Conservation (phyloP, 1,284 basidiomycete genomes). For the Tranzscheliella williamsii region DNA sequence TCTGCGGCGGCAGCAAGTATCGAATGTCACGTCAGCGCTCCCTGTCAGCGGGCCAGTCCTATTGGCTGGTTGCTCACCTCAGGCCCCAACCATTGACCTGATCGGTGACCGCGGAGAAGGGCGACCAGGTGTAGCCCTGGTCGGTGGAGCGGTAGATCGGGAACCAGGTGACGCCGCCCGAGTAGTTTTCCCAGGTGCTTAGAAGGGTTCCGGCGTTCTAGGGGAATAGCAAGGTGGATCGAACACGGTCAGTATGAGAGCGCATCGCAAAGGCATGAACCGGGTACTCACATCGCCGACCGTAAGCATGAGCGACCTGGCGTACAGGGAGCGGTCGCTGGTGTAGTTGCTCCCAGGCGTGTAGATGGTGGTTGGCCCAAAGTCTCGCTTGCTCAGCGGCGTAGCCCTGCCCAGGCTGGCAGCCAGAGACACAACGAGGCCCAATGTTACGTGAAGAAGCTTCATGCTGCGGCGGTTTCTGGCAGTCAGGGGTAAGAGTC, state of each 20-base stretch:
- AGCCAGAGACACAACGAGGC: constrained; percentile 4
- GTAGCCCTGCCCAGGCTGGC: constrained; percentile 4
- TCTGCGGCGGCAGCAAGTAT: no score
- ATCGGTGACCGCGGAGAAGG: constrained; percentile 14
- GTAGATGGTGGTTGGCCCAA: constrained; percentile 25
- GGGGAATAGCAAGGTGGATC: no score
- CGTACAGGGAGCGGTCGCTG: constrained; percentile 21
- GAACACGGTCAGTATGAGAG: neutral
- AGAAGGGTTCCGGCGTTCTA: constrained; percentile 25
- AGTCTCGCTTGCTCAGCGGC: constrained; percentile 18
- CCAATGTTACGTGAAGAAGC: constrained; percentile 5
- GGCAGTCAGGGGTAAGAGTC: no score
- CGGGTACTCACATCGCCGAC: constrained; percentile 19
- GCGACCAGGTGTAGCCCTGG: constrained; percentile 25
- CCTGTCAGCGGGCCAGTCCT: no score
- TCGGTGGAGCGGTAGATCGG: constrained; percentile 34
- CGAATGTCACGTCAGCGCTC: no score
- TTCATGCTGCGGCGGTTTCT: no score
- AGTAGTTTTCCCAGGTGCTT: constrained; percentile 28
- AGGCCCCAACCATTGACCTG: constrained; percentile 58
- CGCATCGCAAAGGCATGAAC: neutral
- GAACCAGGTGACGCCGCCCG: constrained; percentile 16
- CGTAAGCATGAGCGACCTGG: constrained; percentile 21
- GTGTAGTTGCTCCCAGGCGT: constrained; percentile 24
- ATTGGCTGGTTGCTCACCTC: no score